Conservation (phyloP, 305 asterid genomes). For the Rubia balearica region DNA sequence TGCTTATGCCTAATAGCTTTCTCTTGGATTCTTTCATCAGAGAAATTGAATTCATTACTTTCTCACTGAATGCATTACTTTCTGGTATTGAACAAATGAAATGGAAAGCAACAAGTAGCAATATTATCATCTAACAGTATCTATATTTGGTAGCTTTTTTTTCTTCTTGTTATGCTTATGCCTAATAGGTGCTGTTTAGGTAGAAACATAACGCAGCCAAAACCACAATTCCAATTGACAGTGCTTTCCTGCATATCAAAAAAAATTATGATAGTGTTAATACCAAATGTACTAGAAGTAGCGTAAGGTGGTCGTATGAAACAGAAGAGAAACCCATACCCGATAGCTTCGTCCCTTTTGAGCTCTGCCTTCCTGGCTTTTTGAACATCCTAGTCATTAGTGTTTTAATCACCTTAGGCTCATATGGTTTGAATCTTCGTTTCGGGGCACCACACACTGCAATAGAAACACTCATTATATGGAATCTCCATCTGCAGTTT, state of each 20-base stretch:
- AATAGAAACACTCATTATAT: constrained; percentile 1
- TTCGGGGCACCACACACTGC: constrained; percentile 96
- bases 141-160: background rate
- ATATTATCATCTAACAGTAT: background rate
- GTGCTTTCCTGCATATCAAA: constrained; percentile 41
- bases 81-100: background rate
- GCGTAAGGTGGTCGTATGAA: background rate
- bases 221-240: constrained; percentile 77
- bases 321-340: constrained; percentile 31
- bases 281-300: background rate
- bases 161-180: background rate
- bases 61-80: background rate
- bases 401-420: constrained; percentile 57
- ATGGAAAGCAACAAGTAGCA: background rate
- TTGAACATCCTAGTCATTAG: constrained; percentile 45
- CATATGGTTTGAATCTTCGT: constrained; percentile 62
- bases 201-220: constrained; percentile 58
- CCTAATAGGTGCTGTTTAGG: constrained; percentile 50
- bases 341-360: constrained; percentile 65
- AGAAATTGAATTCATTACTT: background rate
- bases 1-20: too few species aligned
- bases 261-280: background rate
- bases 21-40: background rate
- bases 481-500: background rate
- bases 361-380: constrained; percentile 78